Evolutionary conservation across 2,329 filamentous ascomycete species (phyloP).

Genomic region (Hortaea werneckii): DNA sequence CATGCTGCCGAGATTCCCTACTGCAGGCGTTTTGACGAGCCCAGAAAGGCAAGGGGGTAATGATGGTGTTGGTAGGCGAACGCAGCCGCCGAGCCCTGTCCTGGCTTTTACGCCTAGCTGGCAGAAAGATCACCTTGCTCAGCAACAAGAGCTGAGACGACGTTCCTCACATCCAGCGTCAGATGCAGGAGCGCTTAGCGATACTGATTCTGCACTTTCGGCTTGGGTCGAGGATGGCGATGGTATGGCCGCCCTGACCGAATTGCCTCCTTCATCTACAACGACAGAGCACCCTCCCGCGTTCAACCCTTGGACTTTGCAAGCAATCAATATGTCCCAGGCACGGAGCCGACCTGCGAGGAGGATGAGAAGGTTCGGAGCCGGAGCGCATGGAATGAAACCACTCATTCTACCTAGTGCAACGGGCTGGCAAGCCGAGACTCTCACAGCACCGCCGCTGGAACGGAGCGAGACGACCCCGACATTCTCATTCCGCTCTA

Average conservation of each 20-base stretch:
- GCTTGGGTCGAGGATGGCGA: slow-evolving; percentile 1
- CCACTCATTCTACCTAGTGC: slow-evolving; percentile 26
- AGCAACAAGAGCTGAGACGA: too few species aligned
- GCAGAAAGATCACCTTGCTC: too few species aligned
- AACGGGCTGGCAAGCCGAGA: slow-evolving; percentile 11
- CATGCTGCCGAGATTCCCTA: slow-evolving; percentile 26
- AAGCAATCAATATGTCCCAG: background rate
- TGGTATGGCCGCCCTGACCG: slow-evolving; percentile 8
- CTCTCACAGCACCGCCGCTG: slow-evolving; percentile 15
- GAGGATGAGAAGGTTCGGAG: slow-evolving; percentile 27
- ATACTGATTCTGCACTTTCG: too few species aligned
- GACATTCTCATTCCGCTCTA: slow-evolving; percentile 1
- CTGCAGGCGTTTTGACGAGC: slow-evolving; percentile 19
- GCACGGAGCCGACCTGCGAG: slow-evolving; percentile 11
- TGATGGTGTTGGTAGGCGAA: too few species aligned
- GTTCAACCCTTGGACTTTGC: slow-evolving; percentile 10
- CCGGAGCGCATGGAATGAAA: slow-evolving; percentile 23
- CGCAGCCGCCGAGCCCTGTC: too few species aligned
- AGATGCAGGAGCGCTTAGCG: too few species aligned
- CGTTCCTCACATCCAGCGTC: too few species aligned
- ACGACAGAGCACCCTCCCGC: background rate
- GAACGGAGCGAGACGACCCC: slow-evolving; percentile 12
- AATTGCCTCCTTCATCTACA: background rate
- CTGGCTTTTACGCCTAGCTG: too few species aligned
- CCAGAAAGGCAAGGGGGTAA: slow-evolving; percentile 10